Base-by-base conservation (phyloP, 2,329 filamentous ascomycete genomes). In the Colletotrichum sp. region DNA sequence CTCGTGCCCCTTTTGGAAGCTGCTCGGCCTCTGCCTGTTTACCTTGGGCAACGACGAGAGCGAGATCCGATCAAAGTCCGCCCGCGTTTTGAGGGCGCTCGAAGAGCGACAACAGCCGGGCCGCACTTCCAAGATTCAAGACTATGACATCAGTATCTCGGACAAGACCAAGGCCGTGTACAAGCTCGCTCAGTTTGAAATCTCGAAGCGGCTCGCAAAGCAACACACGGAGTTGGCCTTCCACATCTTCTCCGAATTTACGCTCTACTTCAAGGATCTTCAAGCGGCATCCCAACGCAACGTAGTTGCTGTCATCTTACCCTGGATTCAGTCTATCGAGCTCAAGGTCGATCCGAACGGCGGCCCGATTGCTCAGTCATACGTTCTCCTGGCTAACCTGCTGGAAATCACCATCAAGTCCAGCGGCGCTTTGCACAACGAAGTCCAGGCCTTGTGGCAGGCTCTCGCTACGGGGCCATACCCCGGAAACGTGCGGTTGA, bases 91-190 rank as follows among this genome's bases (percentile, higher is more conserved):
- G 15, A 92, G 96, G 55, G 93, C 92, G 0, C 88, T 99, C 2
- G 97, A 99, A 84, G 93, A 96, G 79, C 92, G 95, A 29, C 95
- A 97, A 78, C 92, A 93, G 78, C 94, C 83, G 71, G 86, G 86
- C 4, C 88, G 95, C 79, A 97, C 92, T 78, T 98, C 96, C 2
- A 98, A 98, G 82, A 92, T 99, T 8, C 95, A 98, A 82, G 97
- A 99, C 83, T 98, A 98, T 75, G 97, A 99, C 81, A 99, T 99
- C 80, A 98, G 96, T 83, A 97, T 99, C 74, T 98, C 96, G 0
- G 98, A 99, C 86, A 99, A 98, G 86, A 99, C 98, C 0, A 98
- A 98, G 79, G 96, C 96, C 0, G 96, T 99, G 4, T 99, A 99
- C 86, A 99, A 99, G 86, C 89, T 98, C 61, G 97, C 98, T 0